Evolutionary conservation across 495 filamentous ascomycete genomes (phyloP).

Genomic region (Podospora fimiseda): DNA sequence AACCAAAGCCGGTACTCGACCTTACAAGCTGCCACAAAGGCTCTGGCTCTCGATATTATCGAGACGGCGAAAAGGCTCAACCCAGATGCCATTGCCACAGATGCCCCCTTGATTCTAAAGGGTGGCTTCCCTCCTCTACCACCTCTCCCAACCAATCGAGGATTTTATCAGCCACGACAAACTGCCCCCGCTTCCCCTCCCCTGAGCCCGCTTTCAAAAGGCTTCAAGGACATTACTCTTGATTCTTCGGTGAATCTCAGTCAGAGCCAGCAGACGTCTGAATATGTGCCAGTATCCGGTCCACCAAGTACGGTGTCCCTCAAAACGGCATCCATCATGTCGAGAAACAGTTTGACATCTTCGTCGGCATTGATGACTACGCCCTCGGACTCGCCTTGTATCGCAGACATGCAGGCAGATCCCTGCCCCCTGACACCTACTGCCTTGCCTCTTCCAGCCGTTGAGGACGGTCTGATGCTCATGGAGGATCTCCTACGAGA

Average conservation of each 20-base stretch:
- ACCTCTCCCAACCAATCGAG: slow-evolving; percentile 13
- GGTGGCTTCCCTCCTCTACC: slow-evolving; percentile 23
- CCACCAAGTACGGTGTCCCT: background rate
- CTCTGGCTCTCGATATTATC: slow-evolving; percentile 32
- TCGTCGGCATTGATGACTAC: background rate
- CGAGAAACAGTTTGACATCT: background rate
- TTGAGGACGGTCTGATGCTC: background rate
- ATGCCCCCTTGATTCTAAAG: slow-evolving; percentile 4
- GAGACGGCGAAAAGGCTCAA: slow-evolving; percentile 30
- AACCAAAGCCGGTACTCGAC: slow-evolving; percentile 24
- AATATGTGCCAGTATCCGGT: background rate
- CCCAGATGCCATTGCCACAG: slow-evolving; percentile 9
- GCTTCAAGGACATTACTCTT: background rate
- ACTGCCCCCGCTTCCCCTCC: background rate
- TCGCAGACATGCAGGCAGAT: background rate
- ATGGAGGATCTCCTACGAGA: slow-evolving; percentile 2
- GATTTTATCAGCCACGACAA: background rate
- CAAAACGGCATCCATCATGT: background rate
- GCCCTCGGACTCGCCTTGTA: background rate
- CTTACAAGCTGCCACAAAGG: slow-evolving; percentile 31
- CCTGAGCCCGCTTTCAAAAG: slow-evolving; percentile 1
- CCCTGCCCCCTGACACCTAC: background rate
- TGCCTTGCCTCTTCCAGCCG: background rate
- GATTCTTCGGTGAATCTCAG: background rate
- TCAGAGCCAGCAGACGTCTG: background rate